Base-by-base conservation (phyloP, 352 stramenopile species). In the Pythium pyrilobum region DNA sequence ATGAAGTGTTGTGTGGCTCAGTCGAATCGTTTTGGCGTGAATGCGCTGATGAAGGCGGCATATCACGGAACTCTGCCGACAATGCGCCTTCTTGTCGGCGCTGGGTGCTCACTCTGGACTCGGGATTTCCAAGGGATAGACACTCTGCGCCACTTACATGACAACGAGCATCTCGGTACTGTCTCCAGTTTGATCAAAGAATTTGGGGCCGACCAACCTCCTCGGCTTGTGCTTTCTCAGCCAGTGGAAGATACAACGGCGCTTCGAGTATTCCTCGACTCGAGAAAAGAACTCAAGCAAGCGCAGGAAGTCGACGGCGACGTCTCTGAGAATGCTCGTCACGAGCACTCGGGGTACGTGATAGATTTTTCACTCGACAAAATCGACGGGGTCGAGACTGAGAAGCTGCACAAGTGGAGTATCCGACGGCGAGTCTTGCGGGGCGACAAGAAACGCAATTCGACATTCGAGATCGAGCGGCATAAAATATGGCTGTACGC, bases 121-220 rank as follows among this genome's bases (percentile, higher is more conserved):
- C 45, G 62, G 36, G 76, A 89, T 38, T 85, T 75, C n/a, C 62
- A 41, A 20, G 75, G 74, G 3, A 61, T 37, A 16, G 66, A 83
- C 52, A 48, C 59, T 2, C 69, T 71, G 31, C 37, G 66, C 13
- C 73, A 85, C 41, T 55, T 89, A 11, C 69, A 71, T 33, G 23
- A 56, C 5, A 62, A 71, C 24, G 58, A 85, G 5, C 74, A 86
- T 27, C 65, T 64, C 12, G 73, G 81, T 18, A 41, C 84, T 4
- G 66, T 75, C 3, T 61, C 66, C 15, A 23, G 39, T 25, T 52
- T 81, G 21, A 72, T 59, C 7, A 73, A 56, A 13, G 36, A 37
- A 2, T 25, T 62, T 25, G 56, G 59, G 15, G n/a, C 18, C 5
- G 7, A 15, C 12, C 2, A 16, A 13, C 25, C 5, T 16, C 33